Percentiles rank a stretch among this genome's conserved stretches.
phyloP scores from a whole-genome alignment of 108 stramenopile genomes.

The Hondaea fermentalgiana region DNA sequence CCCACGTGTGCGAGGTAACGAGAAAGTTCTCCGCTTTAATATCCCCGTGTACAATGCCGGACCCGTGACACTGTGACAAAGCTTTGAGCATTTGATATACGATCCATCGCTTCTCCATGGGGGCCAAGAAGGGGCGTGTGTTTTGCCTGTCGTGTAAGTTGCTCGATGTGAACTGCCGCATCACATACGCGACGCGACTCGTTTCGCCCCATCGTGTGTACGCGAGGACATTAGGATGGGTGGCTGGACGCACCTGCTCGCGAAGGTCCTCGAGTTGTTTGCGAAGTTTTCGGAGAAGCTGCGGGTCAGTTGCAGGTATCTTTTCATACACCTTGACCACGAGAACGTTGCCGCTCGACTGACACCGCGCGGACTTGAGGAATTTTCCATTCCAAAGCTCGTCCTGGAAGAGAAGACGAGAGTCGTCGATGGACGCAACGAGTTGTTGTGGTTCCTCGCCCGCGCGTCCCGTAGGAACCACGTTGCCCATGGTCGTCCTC shows the following conservation, averaged over 20 bases:
- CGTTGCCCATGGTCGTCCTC: neutral
- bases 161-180: conserved; percentile 76
- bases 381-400: conserved; percentile 42
- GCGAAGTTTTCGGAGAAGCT: conserved; percentile 24
- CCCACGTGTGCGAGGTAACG: conserved; percentile 79
- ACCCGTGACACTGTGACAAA: conserved; percentile 66
- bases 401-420: neutral
- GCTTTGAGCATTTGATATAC: conserved; percentile 76
- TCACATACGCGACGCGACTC: conserved; percentile 41
- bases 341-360: conserved; percentile 33
- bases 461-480: neutral
- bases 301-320: conserved; percentile 20
- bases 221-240: conserved; percentile 42
- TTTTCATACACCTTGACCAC: conserved; percentile 49
- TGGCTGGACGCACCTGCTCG: conserved; percentile 22
- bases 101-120: conserved; percentile 84
- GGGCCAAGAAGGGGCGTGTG: conserved; percentile 80
- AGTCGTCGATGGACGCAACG: neutral
- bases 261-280: conserved; percentile 20
- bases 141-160: conserved; percentile 79
- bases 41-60: conserved; percentile 76
- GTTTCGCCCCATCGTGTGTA: conserved; percentile 35
- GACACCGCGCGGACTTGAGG: conserved; percentile 34
- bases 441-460: neutral
- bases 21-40: conserved; percentile 86